Evolutionary conservation across 805 yeast species (phyloP).

Genomic region (Suhomyces sp.): DNA sequence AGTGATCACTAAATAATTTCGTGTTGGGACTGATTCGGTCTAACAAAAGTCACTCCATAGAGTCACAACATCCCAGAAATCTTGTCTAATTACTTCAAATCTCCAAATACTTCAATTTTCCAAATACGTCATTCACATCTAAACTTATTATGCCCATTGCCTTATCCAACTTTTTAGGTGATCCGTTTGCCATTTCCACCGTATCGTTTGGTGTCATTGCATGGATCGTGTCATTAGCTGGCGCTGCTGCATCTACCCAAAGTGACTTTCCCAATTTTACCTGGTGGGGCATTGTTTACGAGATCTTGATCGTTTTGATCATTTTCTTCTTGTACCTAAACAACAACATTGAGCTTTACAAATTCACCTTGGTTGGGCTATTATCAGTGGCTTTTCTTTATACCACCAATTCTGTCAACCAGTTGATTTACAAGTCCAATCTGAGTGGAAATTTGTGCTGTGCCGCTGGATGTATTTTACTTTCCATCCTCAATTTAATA

Average conservation of each 20-base stretch:
- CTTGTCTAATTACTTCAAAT: not conserved
- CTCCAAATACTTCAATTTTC: not conserved
- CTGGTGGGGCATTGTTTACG: conserved; percentile 95
- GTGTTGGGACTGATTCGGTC: not conserved
- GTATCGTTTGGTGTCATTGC: conserved; percentile 68
- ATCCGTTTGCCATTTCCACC: conserved; percentile 86
- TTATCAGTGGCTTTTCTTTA: conserved; percentile 76
- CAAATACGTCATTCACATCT: not conserved
- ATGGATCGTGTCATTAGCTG: conserved; percentile 88
- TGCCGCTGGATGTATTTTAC: conserved; percentile 85
- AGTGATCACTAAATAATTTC: not conserved
- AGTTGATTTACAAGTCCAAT: conserved; percentile 61
- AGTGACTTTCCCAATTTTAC: conserved; percentile 70
- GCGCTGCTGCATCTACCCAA: conserved; percentile 53
- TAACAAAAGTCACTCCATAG: not conserved
- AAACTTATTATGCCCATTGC: conserved; percentile 30
- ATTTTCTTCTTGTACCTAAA: conserved; percentile 52
- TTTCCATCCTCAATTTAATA: conserved; percentile 75
- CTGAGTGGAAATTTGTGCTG: conserved; percentile 75
- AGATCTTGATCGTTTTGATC: conserved; percentile 56
- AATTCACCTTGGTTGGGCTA: conserved; percentile 53
- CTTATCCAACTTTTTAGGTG: conserved; percentile 59
- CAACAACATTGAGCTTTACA: conserved; percentile 68
- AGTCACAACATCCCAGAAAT: not conserved
- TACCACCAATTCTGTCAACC: conserved; percentile 79